Conservation (phyloP, 2,329 filamentous ascomycete genomes). For the Laburnicola sp. region DNA sequence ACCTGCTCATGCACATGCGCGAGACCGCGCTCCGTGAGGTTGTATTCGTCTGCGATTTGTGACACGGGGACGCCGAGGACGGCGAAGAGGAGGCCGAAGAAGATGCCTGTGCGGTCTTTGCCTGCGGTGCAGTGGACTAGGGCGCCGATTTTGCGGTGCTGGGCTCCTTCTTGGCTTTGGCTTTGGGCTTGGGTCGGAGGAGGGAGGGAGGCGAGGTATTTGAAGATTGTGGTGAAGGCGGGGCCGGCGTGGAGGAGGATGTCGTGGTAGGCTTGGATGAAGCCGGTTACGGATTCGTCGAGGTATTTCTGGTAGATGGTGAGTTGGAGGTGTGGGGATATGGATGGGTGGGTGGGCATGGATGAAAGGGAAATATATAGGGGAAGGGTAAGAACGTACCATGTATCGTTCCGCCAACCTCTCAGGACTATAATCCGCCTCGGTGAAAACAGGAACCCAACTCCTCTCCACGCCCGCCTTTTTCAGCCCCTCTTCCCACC, state of each 20-base stretch:
- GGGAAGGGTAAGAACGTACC: not conserved
- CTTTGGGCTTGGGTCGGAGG: constrained; percentile 23
- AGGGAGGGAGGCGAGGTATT: constrained; percentile 55
- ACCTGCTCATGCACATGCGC: constrained; percentile 50
- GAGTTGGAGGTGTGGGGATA: not conserved
- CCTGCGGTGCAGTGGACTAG: constrained; percentile 76
- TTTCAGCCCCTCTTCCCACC: constrained; percentile 29
- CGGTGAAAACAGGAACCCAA: constrained; percentile 67
- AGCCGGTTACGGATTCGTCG: constrained; percentile 59
- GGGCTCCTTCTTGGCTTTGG: not conserved
- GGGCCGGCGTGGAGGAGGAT: constrained; percentile 61
- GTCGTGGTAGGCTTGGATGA: constrained; percentile 64
- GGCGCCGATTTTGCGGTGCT: constrained; percentile 50
- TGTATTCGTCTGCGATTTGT: constrained; percentile 66
- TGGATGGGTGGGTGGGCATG: no score
- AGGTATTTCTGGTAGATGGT: constrained; percentile 55
- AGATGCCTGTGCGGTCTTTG: constrained; percentile 75
- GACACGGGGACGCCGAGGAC: constrained; percentile 65
- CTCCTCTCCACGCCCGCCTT: constrained; percentile 53
- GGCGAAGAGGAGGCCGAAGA: constrained; percentile 66
- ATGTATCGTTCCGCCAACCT: constrained; percentile 63
- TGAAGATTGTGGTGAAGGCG: constrained; percentile 62
- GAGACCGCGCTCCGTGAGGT: constrained; percentile 66
- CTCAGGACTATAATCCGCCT: constrained; percentile 64
- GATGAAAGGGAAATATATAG: not conserved